A percentile compares a stretch with the other conserved stretches of the same genome.
These are phyloP conservation scores for Psilocybe azurescens DNA, from an alignment of 768 basidiomycete species.

Conservation along the genomic window DNA sequence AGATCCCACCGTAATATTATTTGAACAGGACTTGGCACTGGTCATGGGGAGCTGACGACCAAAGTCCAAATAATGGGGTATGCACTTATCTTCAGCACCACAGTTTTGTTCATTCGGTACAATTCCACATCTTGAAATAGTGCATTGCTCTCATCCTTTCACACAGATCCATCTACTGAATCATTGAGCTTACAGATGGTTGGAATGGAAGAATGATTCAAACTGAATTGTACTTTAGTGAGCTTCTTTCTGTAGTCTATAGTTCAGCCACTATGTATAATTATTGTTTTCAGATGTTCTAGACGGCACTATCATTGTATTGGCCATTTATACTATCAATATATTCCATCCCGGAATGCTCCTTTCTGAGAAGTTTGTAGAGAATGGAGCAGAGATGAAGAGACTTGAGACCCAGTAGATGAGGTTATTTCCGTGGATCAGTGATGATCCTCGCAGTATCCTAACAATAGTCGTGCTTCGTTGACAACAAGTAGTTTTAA, in stretches of 20 bases:
- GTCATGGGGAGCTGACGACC: slow-evolving; percentile 15
- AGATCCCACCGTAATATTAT: neutral
- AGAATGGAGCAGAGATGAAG: neutral
- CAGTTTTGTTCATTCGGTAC: slow-evolving; percentile 52
- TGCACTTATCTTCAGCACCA: slow-evolving; percentile 43
- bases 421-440: too few species aligned
- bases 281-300: slow-evolving; percentile 43
- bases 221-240: slow-evolving; percentile 47
- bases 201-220: slow-evolving; percentile 56
- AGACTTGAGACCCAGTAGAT: neutral
- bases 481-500: too few species aligned
- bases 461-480: too few species aligned
- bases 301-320: slow-evolving; percentile 53
- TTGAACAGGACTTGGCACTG: neutral
- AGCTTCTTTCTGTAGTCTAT: slow-evolving; percentile 7
- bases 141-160: neutral
- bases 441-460: too few species aligned
- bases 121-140: slow-evolving; percentile 9
- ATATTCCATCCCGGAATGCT: slow-evolving; percentile 51
- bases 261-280: neutral
- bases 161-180: slow-evolving; percentile 54
- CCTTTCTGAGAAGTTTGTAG: slow-evolving; percentile 20
- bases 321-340: slow-evolving; percentile 56
- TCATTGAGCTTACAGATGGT: slow-evolving; percentile 54
- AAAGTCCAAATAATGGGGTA: slow-evolving; percentile 36